phyloP scores from a whole-genome alignment of 2,329 filamentous ascomycete genomes.

The Aureobasidium zeae region DNA sequence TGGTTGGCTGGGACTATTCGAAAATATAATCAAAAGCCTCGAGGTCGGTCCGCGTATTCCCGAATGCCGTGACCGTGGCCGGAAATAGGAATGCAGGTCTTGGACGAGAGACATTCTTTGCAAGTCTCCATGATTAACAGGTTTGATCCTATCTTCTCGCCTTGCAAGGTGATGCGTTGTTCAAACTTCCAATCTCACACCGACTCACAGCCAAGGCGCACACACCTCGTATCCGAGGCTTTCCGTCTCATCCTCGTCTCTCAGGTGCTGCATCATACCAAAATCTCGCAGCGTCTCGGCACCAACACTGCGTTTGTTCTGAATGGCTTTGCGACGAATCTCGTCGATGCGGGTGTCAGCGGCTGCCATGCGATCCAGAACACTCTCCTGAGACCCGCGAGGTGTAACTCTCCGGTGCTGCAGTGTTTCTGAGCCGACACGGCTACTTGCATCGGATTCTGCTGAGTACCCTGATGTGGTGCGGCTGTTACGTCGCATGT shows the following conservation, averaged over 20 bases:
- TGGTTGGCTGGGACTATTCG: too few relatives aligned
- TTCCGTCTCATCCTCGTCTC: background rate
- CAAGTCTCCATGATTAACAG: too few relatives aligned
- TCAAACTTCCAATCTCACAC: background rate
- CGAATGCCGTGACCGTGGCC: too few relatives aligned
- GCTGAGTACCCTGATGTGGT: constrained; percentile 2
- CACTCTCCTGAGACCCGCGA: constrained; percentile 11
- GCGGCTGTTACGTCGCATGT: constrained; percentile 27
- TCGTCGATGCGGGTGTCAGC: constrained; percentile 19
- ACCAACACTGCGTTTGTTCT: constrained; percentile 34
- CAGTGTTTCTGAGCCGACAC: background rate
- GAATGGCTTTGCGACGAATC: constrained; percentile 27
- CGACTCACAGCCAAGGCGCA: constrained; percentile 8
- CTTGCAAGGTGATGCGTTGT: too few relatives aligned
- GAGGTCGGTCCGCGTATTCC: too few relatives aligned
- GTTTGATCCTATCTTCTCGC: too few relatives aligned
- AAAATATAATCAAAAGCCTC: too few relatives aligned
- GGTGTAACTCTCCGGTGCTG: background rate
- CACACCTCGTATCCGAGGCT: background rate
- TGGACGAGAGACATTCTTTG: too few relatives aligned
- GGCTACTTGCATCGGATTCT: constrained; percentile 6
- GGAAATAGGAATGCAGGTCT: too few relatives aligned
- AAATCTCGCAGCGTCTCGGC: constrained; percentile 31
- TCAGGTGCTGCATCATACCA: constrained; percentile 3
- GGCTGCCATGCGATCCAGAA: constrained; percentile 12